Evolutionary conservation across 2,329 filamentous ascomycete species (phyloP), one percentile per base, ranked within the genome.

Genomic region (Apiospora pterosperma): DNA sequence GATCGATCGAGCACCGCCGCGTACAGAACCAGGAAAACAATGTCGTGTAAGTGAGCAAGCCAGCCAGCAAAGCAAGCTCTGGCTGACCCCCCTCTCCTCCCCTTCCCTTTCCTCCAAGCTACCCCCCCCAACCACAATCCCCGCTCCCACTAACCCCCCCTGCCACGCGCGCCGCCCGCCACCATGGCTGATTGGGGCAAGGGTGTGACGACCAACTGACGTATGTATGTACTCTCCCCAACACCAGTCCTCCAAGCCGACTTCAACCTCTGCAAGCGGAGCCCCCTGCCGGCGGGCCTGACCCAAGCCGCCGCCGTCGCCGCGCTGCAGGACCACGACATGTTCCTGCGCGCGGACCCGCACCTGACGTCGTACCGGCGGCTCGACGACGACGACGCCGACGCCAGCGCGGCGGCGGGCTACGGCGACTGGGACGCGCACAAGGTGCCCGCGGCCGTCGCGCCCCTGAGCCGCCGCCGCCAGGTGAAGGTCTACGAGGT

Each of bases 341-440:
- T 83, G 75, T 83, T 85, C 73, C 77, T 88, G 58, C 67, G 76
- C 48, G 84, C 82, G 74, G 80, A 86, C 67, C 84, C 85, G 59
- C 83, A 85, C 75, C 82, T 79, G 70, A 68, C 72, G 12, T 70
- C 70, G 10, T 39, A 38, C 58, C 12, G 16, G 11, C 34, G 12
- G 1, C 34, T 60, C 23, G 2, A n/a, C 19, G 5, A 7, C 12
- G 16, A n/a, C n/a, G 14, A 6, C 38, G 4, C 19, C 19, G 1
- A 3, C 16, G 25, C 6, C 14, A 3, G 14, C 25, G 68, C 71
- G 16, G 14, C 71, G 72, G n/a, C 71, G 69, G 25, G 68, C 10
- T 72, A 74, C 63, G 77, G 44, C 14, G 62, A 63, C 58, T 55
- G n/a, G n/a, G n/a, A n/a, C n/a, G n/a, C n/a, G n/a, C 72, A 72